Base-by-base conservation (phyloP, 768 basidiomycete species). In the Rossbeevera mucosa region DNA sequence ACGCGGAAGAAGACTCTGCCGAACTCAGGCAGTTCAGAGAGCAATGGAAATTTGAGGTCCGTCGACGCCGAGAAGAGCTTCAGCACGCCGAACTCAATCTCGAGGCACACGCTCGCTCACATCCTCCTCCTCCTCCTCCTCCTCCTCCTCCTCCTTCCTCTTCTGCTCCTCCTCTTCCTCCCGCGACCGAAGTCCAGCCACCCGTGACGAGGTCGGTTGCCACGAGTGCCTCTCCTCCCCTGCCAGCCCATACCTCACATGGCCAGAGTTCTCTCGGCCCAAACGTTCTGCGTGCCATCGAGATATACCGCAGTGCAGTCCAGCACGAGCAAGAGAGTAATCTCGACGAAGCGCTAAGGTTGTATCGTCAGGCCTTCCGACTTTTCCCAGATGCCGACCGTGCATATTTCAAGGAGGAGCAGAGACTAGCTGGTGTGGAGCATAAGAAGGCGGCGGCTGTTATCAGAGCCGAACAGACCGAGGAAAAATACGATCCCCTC, bases 281-380 rank as follows among this genome's bases (percentile, higher is more conserved):
- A 8, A 60, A 41, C 18, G 71, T 81, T 25, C 62, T 65, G 40
- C 71, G 64, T 44, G 89, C 90, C 5, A 71, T 91, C 42, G 77
- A 78, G 8, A 59, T 84, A 12, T 96, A 95, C 66, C 70, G 78
- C 25, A 75, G 71, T 18, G 93, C 93, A 8, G 77, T 92, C 26
- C 75, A 81, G 33, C 74, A 79, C 43, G 93, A 96, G 66, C 86
- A 90, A 63, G 71, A 70, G 41, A 82, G 91, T 33, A 73, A 86
- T 53, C 73, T 91, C 45, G 87, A 93, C 57, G 81, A 86, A 29
- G 93, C 93, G 11, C 69, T 93, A 9, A 62, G 68, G 22, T 70
- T 92, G 7, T 96, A 95, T 61, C 82, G 90, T 9, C 80, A 81
- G 55, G 90, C 90, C 2, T 94, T 93, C 66, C 80, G 85, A 48